A percentile compares a stretch with the other conserved stretches of the same genome.
These are phyloP conservation scores for Xylariaceae sp. DNA, from an alignment of 2,329 filamentous ascomycete genomes.

Conservation along the genomic window DNA sequence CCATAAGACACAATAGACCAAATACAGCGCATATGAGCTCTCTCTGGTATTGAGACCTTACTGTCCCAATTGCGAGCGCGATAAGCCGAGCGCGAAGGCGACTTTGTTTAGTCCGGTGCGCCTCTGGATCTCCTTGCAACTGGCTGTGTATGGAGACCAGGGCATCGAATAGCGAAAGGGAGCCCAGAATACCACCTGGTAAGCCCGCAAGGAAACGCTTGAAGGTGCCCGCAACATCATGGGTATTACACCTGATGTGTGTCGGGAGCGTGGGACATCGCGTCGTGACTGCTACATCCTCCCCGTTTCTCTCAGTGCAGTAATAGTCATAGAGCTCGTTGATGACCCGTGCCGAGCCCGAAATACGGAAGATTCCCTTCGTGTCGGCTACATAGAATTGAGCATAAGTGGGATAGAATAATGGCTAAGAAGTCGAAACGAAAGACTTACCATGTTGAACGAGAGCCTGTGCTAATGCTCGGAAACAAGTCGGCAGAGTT, in stretches of 20 bases:
- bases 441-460: slow-evolving; percentile 50
- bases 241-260: slow-evolving; percentile 54
- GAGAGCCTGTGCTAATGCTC: slow-evolving; percentile 60
- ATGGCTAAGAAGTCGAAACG: not conserved
- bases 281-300: slow-evolving; percentile 52
- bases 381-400: slow-evolving; percentile 36
- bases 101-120: slow-evolving; percentile 48
- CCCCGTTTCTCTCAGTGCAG: slow-evolving; percentile 45
- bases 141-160: slow-evolving; percentile 57
- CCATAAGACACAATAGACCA: slow-evolving; percentile 58
- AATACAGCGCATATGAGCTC: slow-evolving; percentile 64
- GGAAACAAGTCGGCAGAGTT: slow-evolving; percentile 59
- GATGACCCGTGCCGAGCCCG: slow-evolving; percentile 54
- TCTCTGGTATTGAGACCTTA: slow-evolving; percentile 55
- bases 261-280: slow-evolving; percentile 53
- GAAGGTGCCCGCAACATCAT: slow-evolving; percentile 64
- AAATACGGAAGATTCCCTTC: slow-evolving; percentile 58
- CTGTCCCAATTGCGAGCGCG: slow-evolving; percentile 54
- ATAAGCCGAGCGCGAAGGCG: slow-evolving; percentile 60
- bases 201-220: slow-evolving; percentile 59
- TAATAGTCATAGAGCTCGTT: slow-evolving; percentile 60
- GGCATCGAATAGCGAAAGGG: slow-evolving; percentile 55
- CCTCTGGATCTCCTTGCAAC: slow-evolving; percentile 47
- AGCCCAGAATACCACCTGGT: slow-evolving; percentile 62
- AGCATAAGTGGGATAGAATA: slow-evolving; percentile 9